Percentiles rank a stretch among this genome's conserved stretches.
These are phyloP conservation scores for Mortierella claussenii DNA, from an alignment of 192 early-diverging fungal genomes.

Conservation along the genomic window DNA sequence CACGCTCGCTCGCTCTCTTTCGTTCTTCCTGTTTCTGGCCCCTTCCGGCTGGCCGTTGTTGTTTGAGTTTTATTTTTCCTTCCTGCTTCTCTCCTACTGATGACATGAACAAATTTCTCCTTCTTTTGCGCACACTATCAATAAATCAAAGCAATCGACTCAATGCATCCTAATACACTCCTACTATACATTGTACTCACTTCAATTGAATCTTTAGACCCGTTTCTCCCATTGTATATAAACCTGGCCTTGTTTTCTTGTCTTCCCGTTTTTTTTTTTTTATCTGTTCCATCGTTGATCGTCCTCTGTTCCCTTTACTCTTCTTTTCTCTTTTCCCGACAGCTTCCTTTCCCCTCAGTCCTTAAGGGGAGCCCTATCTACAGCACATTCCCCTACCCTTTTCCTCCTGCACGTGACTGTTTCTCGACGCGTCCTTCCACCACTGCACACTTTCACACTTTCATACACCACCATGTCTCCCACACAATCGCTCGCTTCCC, in stretches of 20 bases:
- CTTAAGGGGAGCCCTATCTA: no score
- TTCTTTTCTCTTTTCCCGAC: conserved; percentile 1
- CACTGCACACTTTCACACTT: conserved; percentile 8
- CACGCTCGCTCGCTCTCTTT: conserved; percentile 14
- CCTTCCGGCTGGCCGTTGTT: conserved; percentile 29
- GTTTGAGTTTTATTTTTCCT: conserved; percentile 10
- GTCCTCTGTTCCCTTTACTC: conserved; percentile 12
- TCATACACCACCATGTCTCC: conserved; percentile 7
- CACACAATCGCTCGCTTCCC: conserved; percentile 19
- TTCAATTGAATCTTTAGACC: conserved; percentile 21
- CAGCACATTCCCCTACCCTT: background rate
- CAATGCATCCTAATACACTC: conserved; percentile 3
- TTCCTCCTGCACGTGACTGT: conserved; percentile 9
- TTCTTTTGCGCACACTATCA: no score
- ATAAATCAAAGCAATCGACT: no score
- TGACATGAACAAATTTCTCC: no score
- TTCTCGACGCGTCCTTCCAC: background rate
- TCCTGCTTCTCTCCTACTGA: no score
- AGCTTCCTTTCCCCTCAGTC: background rate
- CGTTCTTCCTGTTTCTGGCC: conserved; percentile 25
- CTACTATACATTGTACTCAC: conserved; percentile 4
- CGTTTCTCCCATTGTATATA: conserved; percentile 28
- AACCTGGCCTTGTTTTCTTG: conserved; percentile 11
- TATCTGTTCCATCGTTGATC: conserved; percentile 1
- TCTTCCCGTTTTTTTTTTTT: conserved; percentile 14